phyloP scores from a whole-genome alignment of 495 filamentous ascomycete genomes.

The Talaromyces wortmannii region DNA sequence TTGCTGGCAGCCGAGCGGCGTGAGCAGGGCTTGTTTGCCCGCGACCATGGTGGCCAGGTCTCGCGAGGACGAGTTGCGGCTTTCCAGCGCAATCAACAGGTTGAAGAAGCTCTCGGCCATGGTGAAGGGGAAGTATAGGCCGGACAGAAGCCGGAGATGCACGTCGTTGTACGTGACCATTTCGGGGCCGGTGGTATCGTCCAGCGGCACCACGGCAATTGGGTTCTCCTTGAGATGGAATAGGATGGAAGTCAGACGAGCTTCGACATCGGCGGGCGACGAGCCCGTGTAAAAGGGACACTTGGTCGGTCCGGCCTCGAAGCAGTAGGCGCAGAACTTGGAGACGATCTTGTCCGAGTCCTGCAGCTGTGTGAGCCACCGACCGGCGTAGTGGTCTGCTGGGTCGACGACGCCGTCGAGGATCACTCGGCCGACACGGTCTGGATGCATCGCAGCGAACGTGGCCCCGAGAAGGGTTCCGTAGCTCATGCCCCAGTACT shows the following conservation, averaged over 20 bases:
- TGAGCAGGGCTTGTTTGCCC: background rate
- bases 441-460: constrained; percentile 47
- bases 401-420: constrained; percentile 50
- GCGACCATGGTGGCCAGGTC: background rate
- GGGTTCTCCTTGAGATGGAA: background rate
- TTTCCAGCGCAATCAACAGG: background rate
- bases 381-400: constrained; percentile 18
- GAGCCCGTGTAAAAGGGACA: constrained; percentile 16
- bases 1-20: background rate
- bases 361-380: constrained; percentile 25
- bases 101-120: background rate
- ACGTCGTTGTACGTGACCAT: constrained; percentile 4
- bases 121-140: background rate
- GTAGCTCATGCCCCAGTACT: constrained; percentile 60
- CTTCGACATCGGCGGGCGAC: background rate
- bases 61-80: background rate
- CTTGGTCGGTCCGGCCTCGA: constrained; percentile 16
- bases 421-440: constrained; percentile 39
- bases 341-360: constrained; percentile 25
- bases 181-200: background rate
- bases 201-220: background rate
- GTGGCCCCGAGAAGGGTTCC: constrained; percentile 58
- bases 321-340: constrained; percentile 27
- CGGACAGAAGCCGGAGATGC: background rate
- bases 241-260: background rate